Conservation (phyloP, 768 basidiomycete species). For the Flagelloscypha sp. region DNA sequence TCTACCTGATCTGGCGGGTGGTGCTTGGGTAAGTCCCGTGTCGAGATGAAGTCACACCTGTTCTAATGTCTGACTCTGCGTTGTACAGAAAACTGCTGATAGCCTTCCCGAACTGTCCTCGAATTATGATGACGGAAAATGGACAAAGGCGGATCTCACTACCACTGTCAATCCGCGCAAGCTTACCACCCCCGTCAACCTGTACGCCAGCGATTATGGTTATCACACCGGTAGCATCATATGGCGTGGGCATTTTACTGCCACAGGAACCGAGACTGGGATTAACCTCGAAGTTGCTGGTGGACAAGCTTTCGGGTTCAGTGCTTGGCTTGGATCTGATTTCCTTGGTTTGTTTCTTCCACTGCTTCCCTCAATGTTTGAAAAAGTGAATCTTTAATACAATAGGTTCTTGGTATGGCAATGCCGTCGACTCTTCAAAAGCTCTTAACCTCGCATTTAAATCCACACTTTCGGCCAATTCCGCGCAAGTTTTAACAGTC, state of each 20-base stretch:
- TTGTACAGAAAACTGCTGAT: slow-evolving; percentile 29
- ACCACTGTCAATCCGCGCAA: slow-evolving; percentile 33
- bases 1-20: slow-evolving; percentile 27
- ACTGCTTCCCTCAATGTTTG: no score
- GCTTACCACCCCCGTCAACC: slow-evolving; percentile 30
- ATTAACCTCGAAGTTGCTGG: slow-evolving; percentile 33
- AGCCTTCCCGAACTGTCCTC: slow-evolving; percentile 34
- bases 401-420: no score
- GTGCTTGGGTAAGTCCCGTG: not conserved
- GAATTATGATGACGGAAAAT: slow-evolving; percentile 31
- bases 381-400: no score
- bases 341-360: slow-evolving; percentile 43
- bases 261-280: slow-evolving; percentile 36
- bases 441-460: no score
- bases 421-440: no score
- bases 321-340: slow-evolving; percentile 38
- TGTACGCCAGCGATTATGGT: slow-evolving; percentile 43
- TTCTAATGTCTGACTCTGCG: not conserved
- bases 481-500: slow-evolving; percentile 37
- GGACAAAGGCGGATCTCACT: slow-evolving; percentile 35
- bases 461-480: slow-evolving; percentile 18
- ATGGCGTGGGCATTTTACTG: slow-evolving; percentile 44
- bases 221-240: slow-evolving; percentile 45
- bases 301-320: slow-evolving; percentile 40
- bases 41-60: no score